A percentile compares a stretch with the other conserved stretches of the same genome.
Evolutionary conservation across 441 rosid species (phyloP).

Genomic region (Adansonia rubrostipa): DNA sequence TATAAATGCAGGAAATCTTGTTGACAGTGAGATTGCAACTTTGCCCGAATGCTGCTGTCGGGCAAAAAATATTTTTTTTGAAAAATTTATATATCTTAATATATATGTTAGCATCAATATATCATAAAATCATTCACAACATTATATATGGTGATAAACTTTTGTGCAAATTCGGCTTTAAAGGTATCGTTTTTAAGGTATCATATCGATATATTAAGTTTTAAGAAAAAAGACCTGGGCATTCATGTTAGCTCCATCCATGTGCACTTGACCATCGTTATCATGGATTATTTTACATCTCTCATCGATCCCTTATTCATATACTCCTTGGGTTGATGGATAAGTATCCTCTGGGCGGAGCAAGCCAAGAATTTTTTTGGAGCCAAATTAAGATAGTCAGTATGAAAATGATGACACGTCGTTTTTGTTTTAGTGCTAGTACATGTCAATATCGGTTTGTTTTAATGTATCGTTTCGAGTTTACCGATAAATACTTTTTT

Average conservation of each 20-base stretch:
- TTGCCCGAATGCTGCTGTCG: too few species aligned
- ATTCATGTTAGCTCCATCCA: slow-evolving; percentile 99
- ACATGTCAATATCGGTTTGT: too few species aligned
- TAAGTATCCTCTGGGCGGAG: slow-evolving; percentile 63
- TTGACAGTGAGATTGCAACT: too few species aligned
- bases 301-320: slow-evolving; percentile 94
- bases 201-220: neutral
- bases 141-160: neutral
- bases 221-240: slow-evolving; percentile 63
- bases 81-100: neutral
- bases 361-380: too few species aligned
- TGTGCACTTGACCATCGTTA: slow-evolving; percentile 94
- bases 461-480: too few species aligned
- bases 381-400: too few species aligned
- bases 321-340: slow-evolving; percentile 94
- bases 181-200: neutral
- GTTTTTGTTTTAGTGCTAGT: too few species aligned
- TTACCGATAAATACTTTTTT: too few species aligned
- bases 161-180: neutral
- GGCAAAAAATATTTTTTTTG: neutral
- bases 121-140: neutral
- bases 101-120: neutral
- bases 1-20: neutral
- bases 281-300: slow-evolving; percentile 88
- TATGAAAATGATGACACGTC: too few species aligned